Base-by-base conservation (phyloP, 2,329 filamentous ascomycete species). In the Aspergillus tanneri region DNA sequence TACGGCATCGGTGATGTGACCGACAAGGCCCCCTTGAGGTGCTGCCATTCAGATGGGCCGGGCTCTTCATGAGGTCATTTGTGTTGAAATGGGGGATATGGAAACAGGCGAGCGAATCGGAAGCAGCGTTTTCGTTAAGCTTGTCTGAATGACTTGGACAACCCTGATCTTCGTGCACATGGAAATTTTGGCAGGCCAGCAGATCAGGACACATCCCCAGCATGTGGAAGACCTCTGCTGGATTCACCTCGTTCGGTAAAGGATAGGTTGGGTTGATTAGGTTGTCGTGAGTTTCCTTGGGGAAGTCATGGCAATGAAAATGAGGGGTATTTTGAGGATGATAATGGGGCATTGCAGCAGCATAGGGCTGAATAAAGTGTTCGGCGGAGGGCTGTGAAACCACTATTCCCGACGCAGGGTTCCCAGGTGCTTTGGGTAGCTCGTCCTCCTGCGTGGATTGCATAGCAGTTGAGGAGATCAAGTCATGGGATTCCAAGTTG, bases 211-310 rank as follows among this genome's bases (percentile, higher is more conserved):
- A 67, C 49, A 65, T 60, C 8, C 63, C 64, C 42, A 71, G 57
- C 56, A 69, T 64, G 42, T 70, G 63, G 48, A 69, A 66, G 36
- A 69, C 58, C 19, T 70, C 66, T 11, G 60, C 56, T 5, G 65
- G 65, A 42, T 69, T 67, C 27, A 70, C 60, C 5, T 64, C 58
- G 3, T 57, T 61, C 47, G 63, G 65, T 2, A 46, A 42, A 12
- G 65, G 61, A 35, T 58, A 56, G 2, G 57, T 47, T 25, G 60
- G 56, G 8, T 53, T 52, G 22, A 52, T 50, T 36, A 64, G 49
- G 34, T 57, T 54, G 18, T 46, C 55, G 41, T 60, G 60, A 19
- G 59, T 45, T 16, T 67, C 64, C 38, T 63, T 65, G 18, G 66
- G 54, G 16, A 65, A 58, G 22, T 61, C 59, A 52, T 64, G 55